Base-by-base conservation (phyloP, 2,329 filamentous ascomycete genomes). In the Sarocladiaceae sp. region DNA sequence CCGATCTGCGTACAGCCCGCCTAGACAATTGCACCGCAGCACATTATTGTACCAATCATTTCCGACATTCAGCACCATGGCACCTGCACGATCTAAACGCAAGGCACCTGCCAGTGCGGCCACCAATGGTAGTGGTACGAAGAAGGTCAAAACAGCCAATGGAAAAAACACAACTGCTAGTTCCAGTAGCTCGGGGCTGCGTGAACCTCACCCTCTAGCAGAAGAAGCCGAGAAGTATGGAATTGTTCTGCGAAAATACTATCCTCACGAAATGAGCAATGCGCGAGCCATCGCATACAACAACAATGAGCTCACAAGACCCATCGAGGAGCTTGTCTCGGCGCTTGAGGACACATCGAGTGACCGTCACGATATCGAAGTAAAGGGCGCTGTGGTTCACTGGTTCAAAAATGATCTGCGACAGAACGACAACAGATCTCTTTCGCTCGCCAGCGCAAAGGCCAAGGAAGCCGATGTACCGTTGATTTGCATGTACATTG, bases 391-490 rank as follows among this genome's bases (percentile, higher is more conserved):
- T 0, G 86, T 96, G 0, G 80, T 96, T 0, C 89, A 96, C 68
- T 96, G 91, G 91, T 96, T 93, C 74, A 95, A 94, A 69, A 83
- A 81, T 62, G 92, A 96, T 65, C 69, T 96, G 49, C 79, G 91
- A 2, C 75, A 79, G 2, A 67, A 71, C 1, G 92, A 97, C 65
- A 96, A 96, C 64, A 86, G 80, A 8, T 81, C 81, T 0, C 67
- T 96, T 22, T 77, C 79, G 29, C 68, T 84, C 55, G 91, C 91
- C 0, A 83, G 80, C 52, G 71, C 83, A 53, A 71, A 69, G 53
- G 89, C 90, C 1, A 83, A 82, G 53, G 77, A 82, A 33, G 76
- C 81, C n/a, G 78, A 79, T 0, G 77, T 92, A 1, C 86, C 90
- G 1, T 70, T 96, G 33, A 80, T 96, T 33, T 82, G 82, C 52